phyloP scores from a whole-genome alignment of 208 protist genomes.

The Vickermania ingenoplastis region DNA sequence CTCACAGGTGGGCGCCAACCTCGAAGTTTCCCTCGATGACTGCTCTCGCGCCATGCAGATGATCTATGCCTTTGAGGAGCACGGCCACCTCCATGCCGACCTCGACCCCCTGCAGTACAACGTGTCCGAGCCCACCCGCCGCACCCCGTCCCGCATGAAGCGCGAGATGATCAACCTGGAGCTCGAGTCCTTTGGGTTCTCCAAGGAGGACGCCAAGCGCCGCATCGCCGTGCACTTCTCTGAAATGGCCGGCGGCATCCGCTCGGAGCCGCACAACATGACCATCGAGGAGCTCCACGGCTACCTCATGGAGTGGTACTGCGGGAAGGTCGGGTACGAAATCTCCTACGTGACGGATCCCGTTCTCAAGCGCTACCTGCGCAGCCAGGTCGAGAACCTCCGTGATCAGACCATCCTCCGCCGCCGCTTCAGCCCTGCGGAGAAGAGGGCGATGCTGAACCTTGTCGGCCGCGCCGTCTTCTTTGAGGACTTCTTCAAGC shows the following conservation, averaged over 20 bases:
- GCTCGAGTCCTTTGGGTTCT: conserved; percentile 80
- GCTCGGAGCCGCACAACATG: conserved; percentile 50
- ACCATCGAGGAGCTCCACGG: conserved; percentile 70
- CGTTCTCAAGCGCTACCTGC: conserved; percentile 85
- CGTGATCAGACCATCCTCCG: conserved; percentile 32
- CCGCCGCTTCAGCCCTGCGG: conserved; percentile 44
- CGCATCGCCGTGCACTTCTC: conserved; percentile 76
- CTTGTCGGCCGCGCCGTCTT: conserved; percentile 88
- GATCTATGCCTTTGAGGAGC: conserved; percentile 85
- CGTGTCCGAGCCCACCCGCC: conserved; percentile 34
- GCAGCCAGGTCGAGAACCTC: conserved; percentile 84
- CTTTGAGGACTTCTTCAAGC: conserved; percentile 93
- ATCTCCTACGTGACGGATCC: conserved; percentile 92
- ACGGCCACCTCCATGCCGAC: conserved; percentile 70
- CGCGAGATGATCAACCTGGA: conserved; percentile 56
- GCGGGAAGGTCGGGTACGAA: conserved; percentile 88
- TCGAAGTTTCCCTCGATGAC: conserved; percentile 69
- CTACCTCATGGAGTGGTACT: conserved; percentile 81
- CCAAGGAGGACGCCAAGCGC: conserved; percentile 42
- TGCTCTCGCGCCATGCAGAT: conserved; percentile 77
- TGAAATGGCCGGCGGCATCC: conserved; percentile 58
- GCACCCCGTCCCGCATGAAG: conserved; percentile 44
- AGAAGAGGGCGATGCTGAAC: conserved; percentile 86
- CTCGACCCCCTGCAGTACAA: conserved; percentile 76
- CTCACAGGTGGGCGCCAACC: conserved; percentile 1